These are phyloP conservation scores for Medicago ruthenica DNA, from an alignment of 306 rosid genomes.

Conservation along the genomic window DNA sequence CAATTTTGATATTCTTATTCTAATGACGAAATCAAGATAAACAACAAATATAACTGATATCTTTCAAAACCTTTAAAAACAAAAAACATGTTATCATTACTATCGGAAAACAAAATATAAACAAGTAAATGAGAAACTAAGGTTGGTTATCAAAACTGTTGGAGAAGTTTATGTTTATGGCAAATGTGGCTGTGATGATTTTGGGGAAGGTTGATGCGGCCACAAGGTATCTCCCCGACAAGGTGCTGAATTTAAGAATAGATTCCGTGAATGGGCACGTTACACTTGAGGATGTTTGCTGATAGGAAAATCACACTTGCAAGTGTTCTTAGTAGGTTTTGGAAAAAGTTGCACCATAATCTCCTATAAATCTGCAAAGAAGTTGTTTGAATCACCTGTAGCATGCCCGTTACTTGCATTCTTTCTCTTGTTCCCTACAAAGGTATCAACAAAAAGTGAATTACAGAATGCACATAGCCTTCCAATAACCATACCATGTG, in stretches of 20 bases:
- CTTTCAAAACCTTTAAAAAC: neutral
- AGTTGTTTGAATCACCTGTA: slow-evolving; percentile 39
- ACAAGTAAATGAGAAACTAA: neutral
- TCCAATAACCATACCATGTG: slow-evolving; percentile 19
- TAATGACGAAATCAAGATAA: neutral
- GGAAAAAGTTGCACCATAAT: slow-evolving; percentile 20
- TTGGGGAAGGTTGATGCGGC: neutral
- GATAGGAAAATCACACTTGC: slow-evolving; percentile 9
- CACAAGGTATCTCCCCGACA: slow-evolving; percentile 7
- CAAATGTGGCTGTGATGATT: neutral
- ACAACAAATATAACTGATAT: neutral
- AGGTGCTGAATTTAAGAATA: neutral
- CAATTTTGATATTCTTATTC: neutral
- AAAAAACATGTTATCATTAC: neutral
- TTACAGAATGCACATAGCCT: slow-evolving; percentile 2
- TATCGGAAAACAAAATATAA: neutral
- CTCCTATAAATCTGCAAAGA: slow-evolving; percentile 66
- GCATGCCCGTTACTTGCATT: slow-evolving; percentile 49
- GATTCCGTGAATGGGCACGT: neutral
- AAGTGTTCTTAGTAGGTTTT: no score
- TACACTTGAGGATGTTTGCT: neutral
- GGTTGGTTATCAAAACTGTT: neutral
- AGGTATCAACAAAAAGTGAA: slow-evolving; percentile 32
- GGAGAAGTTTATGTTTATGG: neutral
- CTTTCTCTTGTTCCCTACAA: slow-evolving; percentile 61